These are phyloP conservation scores for Sugiyamaella floridensis DNA, from an alignment of 805 yeast species.

Conservation along the genomic window DNA sequence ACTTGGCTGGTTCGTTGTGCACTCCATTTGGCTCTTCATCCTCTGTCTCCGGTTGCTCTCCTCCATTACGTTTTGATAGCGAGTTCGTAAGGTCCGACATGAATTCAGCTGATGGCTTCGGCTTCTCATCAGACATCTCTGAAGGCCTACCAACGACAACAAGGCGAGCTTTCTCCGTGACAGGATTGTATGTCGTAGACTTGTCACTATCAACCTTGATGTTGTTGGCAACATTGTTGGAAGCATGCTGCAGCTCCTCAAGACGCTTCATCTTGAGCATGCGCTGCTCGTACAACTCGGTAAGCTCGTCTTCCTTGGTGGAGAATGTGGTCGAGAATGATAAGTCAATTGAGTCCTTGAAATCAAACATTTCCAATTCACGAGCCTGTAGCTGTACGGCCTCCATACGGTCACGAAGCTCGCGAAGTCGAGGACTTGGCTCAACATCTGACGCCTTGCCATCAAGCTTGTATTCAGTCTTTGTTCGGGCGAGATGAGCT, in stretches of 20 bases:
- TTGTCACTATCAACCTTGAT: constrained; percentile 8
- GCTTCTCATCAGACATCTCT: not conserved
- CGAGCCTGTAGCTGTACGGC: constrained; percentile 77
- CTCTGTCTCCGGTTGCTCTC: not conserved
- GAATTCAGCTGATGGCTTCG: constrained; percentile 2
- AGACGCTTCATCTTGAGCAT: constrained; percentile 59
- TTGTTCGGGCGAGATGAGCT: constrained; percentile 29
- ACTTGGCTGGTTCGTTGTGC: constrained; percentile 6
- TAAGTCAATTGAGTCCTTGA: constrained; percentile 51
- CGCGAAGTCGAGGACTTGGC: constrained; percentile 69
- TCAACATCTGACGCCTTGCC: constrained; percentile 47
- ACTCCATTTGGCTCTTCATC: not conserved
- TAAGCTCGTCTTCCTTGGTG: constrained; percentile 5
- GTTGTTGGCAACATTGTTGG: constrained; percentile 53
- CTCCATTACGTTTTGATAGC: not conserved
- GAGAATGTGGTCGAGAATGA: constrained; percentile 24
- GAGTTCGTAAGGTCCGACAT: constrained; percentile 10
- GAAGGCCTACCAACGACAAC: constrained; percentile 20
- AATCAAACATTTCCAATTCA: constrained; percentile 79
- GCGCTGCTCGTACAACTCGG: constrained; percentile 48
- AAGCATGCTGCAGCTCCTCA: constrained; percentile 57
- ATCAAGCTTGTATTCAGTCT: constrained; percentile 36
- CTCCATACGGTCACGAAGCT: constrained; percentile 77
- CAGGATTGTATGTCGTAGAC: constrained; percentile 14
- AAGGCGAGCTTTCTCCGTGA: constrained; percentile 20